Evolutionary conservation across 257 asterid genomes (phyloP).

Genomic region (Solanum chmielewskii): DNA sequence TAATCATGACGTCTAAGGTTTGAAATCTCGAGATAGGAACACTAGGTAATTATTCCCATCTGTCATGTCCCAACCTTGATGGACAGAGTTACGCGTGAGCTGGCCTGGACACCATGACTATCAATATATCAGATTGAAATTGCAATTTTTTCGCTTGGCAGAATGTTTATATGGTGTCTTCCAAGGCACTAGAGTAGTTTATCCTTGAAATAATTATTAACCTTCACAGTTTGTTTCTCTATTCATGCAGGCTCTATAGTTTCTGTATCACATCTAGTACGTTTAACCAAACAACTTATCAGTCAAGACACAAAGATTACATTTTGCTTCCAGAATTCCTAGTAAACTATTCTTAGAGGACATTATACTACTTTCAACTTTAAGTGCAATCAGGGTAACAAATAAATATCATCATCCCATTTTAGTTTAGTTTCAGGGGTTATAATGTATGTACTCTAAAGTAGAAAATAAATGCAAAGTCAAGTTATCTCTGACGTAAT

Average conservation of each 20-base stretch:
- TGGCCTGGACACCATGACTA: background rate
- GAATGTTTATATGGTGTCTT: background rate
- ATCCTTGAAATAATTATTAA: background rate
- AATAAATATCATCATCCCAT: background rate
- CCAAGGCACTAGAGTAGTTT: background rate
- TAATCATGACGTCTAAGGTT: background rate
- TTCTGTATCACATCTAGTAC: background rate
- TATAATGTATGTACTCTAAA: background rate
- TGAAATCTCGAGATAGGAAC: background rate
- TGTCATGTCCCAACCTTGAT: background rate
- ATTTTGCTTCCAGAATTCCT: background rate
- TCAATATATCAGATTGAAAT: background rate
- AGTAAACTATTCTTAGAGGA: background rate
- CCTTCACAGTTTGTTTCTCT: background rate
- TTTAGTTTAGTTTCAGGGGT: background rate
- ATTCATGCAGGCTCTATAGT: background rate
- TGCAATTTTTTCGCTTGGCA: background rate
- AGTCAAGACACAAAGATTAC: background rate
- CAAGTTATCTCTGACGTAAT: background rate
- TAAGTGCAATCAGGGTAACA: background rate
- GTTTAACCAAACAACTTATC: background rate
- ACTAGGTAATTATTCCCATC: background rate
- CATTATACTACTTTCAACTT: background rate
- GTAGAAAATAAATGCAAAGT: background rate
- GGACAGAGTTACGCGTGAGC: background rate